phyloP scores from a whole-genome alignment of 441 rosid species.

The Gossypium schwendimanii region DNA sequence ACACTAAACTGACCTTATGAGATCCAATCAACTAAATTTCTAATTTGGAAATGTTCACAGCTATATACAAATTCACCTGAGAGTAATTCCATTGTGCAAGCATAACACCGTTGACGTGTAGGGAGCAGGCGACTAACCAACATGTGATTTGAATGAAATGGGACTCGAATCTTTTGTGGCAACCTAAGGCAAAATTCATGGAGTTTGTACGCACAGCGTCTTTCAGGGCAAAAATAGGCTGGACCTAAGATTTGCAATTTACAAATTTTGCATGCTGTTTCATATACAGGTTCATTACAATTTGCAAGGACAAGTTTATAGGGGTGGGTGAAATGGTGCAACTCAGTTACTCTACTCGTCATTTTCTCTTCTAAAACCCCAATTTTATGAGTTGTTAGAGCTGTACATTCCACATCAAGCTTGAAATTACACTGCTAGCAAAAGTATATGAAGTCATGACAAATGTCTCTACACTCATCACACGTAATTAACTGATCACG shows the following conservation, averaged over 20 bases:
- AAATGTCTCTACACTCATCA: neutral
- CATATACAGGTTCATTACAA: neutral
- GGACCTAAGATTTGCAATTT: neutral
- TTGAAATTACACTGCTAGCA: neutral
- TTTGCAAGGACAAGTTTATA: neutral
- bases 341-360: neutral
- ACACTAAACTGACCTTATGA: too few species aligned
- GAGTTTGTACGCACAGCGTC: rapidly evolving
- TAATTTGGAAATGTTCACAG: neutral
- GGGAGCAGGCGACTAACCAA: neutral
- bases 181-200: neutral
- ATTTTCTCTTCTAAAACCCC: neutral
- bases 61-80: neutral
- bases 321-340: neutral
- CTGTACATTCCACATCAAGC: neutral
- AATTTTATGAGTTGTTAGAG: neutral
- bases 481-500: neutral
- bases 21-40: too few species aligned
- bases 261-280: neutral
- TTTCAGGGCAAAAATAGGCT: neutral
- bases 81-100: neutral
- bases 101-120: neutral
- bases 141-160: neutral
- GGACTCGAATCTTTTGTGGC: neutral
- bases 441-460: neutral